A percentile compares a stretch with the other conserved stretches of the same genome.
These are phyloP conservation scores for Chalaropsis thielavioides DNA, from an alignment of 2,329 filamentous ascomycete genomes.

Conservation along the genomic window DNA sequence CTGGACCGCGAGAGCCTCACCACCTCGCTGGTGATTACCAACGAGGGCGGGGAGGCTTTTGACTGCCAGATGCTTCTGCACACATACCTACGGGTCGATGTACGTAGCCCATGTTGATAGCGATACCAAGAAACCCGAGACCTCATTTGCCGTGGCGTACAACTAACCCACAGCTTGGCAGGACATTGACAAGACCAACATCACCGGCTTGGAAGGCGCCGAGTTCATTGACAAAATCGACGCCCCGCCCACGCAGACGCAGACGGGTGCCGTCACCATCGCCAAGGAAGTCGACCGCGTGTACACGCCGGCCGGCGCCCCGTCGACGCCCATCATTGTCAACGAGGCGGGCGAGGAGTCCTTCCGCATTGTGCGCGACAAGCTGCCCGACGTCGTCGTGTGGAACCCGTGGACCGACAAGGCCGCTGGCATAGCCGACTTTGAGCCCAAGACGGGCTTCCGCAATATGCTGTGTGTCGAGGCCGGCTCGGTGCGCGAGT, in stretches of 20 bases:
- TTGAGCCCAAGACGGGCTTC: slow-evolving; percentile 76
- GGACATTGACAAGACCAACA: slow-evolving; percentile 61
- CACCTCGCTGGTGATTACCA: slow-evolving; percentile 75
- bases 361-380: slow-evolving; percentile 68
- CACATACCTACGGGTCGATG: slow-evolving; percentile 71
- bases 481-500: slow-evolving; percentile 67
- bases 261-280: slow-evolving; percentile 51
- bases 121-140: no score
- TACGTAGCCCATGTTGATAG: slow-evolving; percentile 32
- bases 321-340: slow-evolving; percentile 44
- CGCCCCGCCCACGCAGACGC: slow-evolving; percentile 47
- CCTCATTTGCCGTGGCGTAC: no score
- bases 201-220: slow-evolving; percentile 63
- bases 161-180: no score
- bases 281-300: slow-evolving; percentile 74
- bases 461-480: slow-evolving; percentile 92
- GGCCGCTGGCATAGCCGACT: slow-evolving; percentile 68
- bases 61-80: slow-evolving; percentile 88
- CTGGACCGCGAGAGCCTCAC: slow-evolving; percentile 59
- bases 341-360: slow-evolving; percentile 46
- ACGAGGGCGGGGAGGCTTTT: slow-evolving; percentile 68
- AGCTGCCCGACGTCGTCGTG: slow-evolving; percentile 74
- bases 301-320: slow-evolving; percentile 56
- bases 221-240: slow-evolving; percentile 76
- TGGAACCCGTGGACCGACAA: slow-evolving; percentile 97